Evolutionary conservation across 441 rosid genomes (phyloP), one percentile per base, ranked within the genome.

Genomic region (Adansonia rubrostipa): DNA sequence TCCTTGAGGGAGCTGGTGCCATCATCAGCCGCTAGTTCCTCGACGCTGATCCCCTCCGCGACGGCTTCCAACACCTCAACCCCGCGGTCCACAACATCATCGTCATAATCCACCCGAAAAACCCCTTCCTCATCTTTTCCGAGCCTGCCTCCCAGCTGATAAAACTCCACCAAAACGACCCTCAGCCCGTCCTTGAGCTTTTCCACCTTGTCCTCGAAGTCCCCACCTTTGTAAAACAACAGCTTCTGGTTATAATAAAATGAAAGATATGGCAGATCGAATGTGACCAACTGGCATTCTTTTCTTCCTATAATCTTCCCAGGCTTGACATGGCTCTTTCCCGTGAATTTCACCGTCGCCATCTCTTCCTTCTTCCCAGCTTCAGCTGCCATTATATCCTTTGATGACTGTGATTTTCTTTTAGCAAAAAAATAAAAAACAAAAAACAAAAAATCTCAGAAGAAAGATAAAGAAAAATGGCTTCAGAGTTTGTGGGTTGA

Each of bases 211-310:
- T 80, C 89, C 65, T 85, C 83, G 58, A 84, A 89, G 11, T 74
- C 82, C 3, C 77, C 69, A 8, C 83, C 83, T 71, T 83, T 91
- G 86, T 95, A 95, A 76, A 93, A 74, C 66, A 95, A 62, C 75
- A 92, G 79, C 88, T 95, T 95, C 84, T 92, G 98, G 89, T 95
- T 93, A 84, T 93, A 93, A 81, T 87, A 90, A 71, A 93, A 91
- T 5, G 89, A 92, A 6, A 95, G 74, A 82, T 93, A 95, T 1
- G 98, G 99, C 67, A 95, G 96, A 80, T 95, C 99, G 77, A 93
- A 95, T 1, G 97, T 95, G 58, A 91, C 87, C 80, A 95, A 65
- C 5, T 90, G 91, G 60, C 89, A 90, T 19, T 93, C 93, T 58
- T 74, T 87, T 80, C 85, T 89, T 53, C 97, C 98, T 3, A 93